Evolutionary conservation across 371 early-diverging fungal species (phyloP), one percentile per base, ranked within the genome.

Genomic region (Mucor plumbeus): DNA sequence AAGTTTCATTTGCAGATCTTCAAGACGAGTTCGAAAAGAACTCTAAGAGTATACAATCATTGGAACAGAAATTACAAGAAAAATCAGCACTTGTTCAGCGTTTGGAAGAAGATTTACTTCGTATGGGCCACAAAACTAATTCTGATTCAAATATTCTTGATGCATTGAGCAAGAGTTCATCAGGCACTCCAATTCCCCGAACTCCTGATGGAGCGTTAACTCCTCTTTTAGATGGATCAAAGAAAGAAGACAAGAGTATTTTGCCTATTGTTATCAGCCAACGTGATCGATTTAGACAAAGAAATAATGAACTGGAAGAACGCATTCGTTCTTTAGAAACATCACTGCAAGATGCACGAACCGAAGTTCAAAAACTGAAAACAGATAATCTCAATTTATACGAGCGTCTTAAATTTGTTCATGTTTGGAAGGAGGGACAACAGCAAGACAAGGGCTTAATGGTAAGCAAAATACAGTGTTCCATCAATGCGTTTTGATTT

Each of bases 191-290:
- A 31, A 66, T 7, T 57, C 64, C 74, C 0, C 56, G 58, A 17
- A 65, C 63, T 41, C 77, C 61, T 15, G 65, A 67, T 34, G 40
- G 80, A 59, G 65, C 75, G 0, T 43, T 59, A 5, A 71, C 64
- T 35, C 79, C 61, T 43, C 65, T 60, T 33, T 3, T 54, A 34
- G 69, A 62, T 53, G 33, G 48, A 38, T 48, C 57, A 15, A 78
- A 70, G 35, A 78, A 70, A 35, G 77, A 83, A 19, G 79, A 85
- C 10, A 76, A 82, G 54, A 86, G 89, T 19, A 90, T 95, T 47
- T 70, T 96, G 33, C 91, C 93, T 5, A 95, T 97, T 62, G 86
- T 97, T 15, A 93, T 95, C 10, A 86, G 89, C 26, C 97, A 97
- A 71, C 85, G 97, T 17, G 95, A 97, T 74, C 82, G 97, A 17